Conservation (phyloP, 768 basidiomycete genomes). For the Lentinus tigrinus region DNA sequence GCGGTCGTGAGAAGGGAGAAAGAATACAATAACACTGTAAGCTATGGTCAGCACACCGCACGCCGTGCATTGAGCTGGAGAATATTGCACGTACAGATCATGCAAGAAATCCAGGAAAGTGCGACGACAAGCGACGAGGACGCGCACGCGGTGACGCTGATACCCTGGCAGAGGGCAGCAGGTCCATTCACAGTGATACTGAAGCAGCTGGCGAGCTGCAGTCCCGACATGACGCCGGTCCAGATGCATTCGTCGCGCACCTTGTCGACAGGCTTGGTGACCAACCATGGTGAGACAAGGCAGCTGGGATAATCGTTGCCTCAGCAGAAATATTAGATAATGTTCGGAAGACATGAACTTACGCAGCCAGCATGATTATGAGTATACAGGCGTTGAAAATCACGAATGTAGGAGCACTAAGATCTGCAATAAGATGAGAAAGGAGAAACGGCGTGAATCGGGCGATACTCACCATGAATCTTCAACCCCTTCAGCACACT, state of each 20-base stretch:
- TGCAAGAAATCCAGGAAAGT: conserved; percentile 31
- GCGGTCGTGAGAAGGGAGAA: conserved; percentile 48
- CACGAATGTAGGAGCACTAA: conserved; percentile 48
- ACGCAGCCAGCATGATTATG: conserved; percentile 33
- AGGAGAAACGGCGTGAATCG: not conserved
- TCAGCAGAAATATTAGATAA: not conserved
- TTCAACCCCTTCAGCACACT: conserved; percentile 35
- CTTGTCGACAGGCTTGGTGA: conserved; percentile 34
- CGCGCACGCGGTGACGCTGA: conserved; percentile 24
- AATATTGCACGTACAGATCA: conserved; percentile 28
- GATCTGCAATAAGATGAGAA: conserved; percentile 30
- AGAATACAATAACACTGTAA: conserved; percentile 53
- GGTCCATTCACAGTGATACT: conserved; percentile 45
- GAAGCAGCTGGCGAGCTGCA: conserved; percentile 55
- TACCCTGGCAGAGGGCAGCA: conserved; percentile 32
- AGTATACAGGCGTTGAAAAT: conserved; percentile 44
- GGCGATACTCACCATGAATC: conserved; percentile 34
- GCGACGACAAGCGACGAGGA: conserved; percentile 29
- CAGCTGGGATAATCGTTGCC: not conserved
- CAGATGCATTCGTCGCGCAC: conserved; percentile 56
- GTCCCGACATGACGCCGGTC: conserved; percentile 45
- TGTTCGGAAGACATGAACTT: conserved; percentile 16
- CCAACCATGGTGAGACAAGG: conserved; percentile 35
- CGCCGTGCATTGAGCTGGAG: too few relatives aligned
- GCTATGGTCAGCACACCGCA: not conserved